Evolutionary conservation across 2,329 filamentous ascomycete species (phyloP), one percentile per base, ranked within the genome.

Genomic region (Waltergamsia citrina): DNA sequence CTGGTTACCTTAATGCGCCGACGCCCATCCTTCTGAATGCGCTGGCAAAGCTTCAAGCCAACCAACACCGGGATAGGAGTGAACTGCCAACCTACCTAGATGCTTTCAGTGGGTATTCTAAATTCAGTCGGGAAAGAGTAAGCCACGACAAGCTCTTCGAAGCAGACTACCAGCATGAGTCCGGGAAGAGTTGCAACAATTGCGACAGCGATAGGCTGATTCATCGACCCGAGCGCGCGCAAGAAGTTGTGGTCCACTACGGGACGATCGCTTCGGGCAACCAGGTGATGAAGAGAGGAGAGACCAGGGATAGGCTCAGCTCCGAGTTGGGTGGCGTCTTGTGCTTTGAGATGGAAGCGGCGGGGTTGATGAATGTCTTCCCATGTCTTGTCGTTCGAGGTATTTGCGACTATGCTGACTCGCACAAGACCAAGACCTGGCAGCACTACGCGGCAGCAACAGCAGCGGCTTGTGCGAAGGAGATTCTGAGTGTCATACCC

Each of bases 401-500:
- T 1, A 53, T 61, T 3, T 61, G 51, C 19, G 52, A 57, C 27
- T 62, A 60, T 32, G 48, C 54, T 5, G 58, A 63, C 38, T 49
- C 45, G 0, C 56, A 61, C 38, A 62, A 62, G 36, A 50, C 45
- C 23, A 51, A 62, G 6, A 15, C n/a, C 12, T 61, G 56, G 57
- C 52, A 58, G 24, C 8, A 12, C 1, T 59, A 58, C 37, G 57
- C 59, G 0, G 54, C 59, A 0, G 45, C 43, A 0, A 46, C 46
- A 0, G 56, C 58, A 0, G 54, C 55, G 0, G 52, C 37, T 7
- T 41, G 26, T 16, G 37, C 39, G 3, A 39, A 32, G 19, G 34
- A 39, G 19, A 14, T 36, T 6, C 20, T 41, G 1, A n/a, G n/a
- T n/a, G n/a, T n/a, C n/a, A n/a, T n/a, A n/a, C n/a, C n/a, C n/a